Evolutionary conservation across 2,329 filamentous ascomycete genomes (phyloP), one percentile per base, ranked within the genome.

Genomic region (Elsinoe australis): DNA sequence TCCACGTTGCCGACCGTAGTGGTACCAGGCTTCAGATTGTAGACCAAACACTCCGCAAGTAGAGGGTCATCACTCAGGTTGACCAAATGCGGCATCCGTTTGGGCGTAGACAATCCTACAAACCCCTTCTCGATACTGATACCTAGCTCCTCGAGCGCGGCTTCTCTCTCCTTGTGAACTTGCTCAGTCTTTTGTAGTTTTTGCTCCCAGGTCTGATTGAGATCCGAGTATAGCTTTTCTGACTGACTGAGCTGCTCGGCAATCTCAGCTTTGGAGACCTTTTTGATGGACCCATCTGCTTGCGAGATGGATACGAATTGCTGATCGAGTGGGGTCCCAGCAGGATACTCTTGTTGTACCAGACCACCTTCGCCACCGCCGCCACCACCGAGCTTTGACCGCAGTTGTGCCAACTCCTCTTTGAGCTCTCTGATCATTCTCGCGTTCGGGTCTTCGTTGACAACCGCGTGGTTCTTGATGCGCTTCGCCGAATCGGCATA

Each of bases 71-170:
- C 71, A 55, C 89, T 95, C 56, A 98, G 70, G 64, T 98, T 98
- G 67, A 98, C 92, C 67, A 98, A 70, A 79, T 98, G 92, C 6
- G 92, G 92, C 87, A 96, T 98, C 69, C 95, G 95, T 71, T 98
- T 98, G 0, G 92, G 92, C 15, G 89, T 96, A 52, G 87, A 90
- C 52, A 98, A 72, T 10, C 92, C 92, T 52, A 98, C 83, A 61
- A 95, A 95, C 5, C 92, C 92, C 66, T 98, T 98, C 63, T 98
- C 92, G 56, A 98, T 98, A 66, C 89, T 96, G 67, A 98, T 96
- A 55, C 92, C 92, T 34, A 98, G 76, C 64, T 98, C 92, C 69
- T 98, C 92, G 36, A 98, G 72, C 7, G 92, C 92, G 39, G 88
- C 81, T 67, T 98, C 92, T 56, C 92, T 82, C 67, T 98, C 92